Base-by-base conservation (phyloP, 2,329 filamentous ascomycete species). In the Hymenoscyphus scutula region DNA sequence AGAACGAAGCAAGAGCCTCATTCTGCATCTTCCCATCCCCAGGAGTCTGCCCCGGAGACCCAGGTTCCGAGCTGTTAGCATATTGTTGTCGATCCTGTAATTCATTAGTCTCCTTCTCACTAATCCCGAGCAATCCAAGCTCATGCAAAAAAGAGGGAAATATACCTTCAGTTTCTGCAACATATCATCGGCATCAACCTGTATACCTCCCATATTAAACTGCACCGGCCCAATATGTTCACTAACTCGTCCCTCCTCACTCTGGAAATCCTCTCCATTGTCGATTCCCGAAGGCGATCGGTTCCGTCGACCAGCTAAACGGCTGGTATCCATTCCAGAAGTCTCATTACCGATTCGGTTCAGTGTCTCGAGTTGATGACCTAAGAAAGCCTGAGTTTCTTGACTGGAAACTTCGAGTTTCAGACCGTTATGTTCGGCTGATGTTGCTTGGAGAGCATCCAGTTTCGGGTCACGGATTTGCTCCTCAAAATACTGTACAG, bases 191-290 rank as follows among this genome's bases (percentile, higher is more conserved):
- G 92, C 92, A 76, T 97, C 92, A 32, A 97, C 91, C 74, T 97
- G 92, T 66, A 99, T 97, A 59, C 95, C 95, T 51, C 95, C 95
- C 84, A 99, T 95, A 75, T 99, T 99, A 79, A 98, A 97, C 73
- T 97, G 92, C 67, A 97, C 92, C 0, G 93, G 92, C 0, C 93
- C 93, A 71, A 97, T 96, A 71, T 96, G 92, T 72, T 94, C 90
- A 64, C 67, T 74, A 11, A 74, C 70, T 25, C 69, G 66, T 2
- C 68, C 69, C 58, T 70, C 71, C 34, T 72, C 70, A 23, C 30
- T 62, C 27, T 61, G 58, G n/a, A 59, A 59, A 3, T 73, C 70
- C 17, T 71, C 69, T 15, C 60, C 55, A 13, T 58, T 59, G 6
- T 70, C 70, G n/a, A 56, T 51, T 25, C 54, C 63, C 30, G 67